Evolutionary conservation across 768 basidiomycete genomes (phyloP), one percentile per base, ranked within the genome.

Genomic region (Sporobolomyces roseus): DNA sequence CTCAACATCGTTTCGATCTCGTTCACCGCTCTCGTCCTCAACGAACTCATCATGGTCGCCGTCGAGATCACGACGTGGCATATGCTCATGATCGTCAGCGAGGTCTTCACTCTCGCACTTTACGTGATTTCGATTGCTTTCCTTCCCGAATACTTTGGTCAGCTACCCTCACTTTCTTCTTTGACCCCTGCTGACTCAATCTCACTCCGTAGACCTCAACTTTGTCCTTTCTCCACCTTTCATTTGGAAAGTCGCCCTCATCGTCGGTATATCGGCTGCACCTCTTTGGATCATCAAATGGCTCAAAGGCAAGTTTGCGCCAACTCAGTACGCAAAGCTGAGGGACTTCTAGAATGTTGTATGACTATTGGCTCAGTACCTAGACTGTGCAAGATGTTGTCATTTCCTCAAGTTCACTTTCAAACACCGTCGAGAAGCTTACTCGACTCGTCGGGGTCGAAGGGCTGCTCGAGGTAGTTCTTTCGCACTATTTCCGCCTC

Each of bases 41-140:
- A 99, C 77, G 96, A 98, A 77, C 85, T 99, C 58, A 92, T 98
- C 80, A 99, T 98, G 96, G 96, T 98, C 52, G 93, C 93, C 3
- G 79, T 98, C 74, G 93, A 98, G 79, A 93, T 98, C 66, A 98
- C 93, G 4, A 97, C 91, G 70, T 99, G 94, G 94, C 96, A 99
- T 79, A 75, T 86, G 6, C 96, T 96, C 79, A 98, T 98, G 94
- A 84, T 93, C 60, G 81, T 94, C 46, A 88, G 91, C 2, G 92
- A 96, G 77, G 81, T 98, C 41, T 88, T 87, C 38, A 98, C 96
- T 0, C 83, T 94, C 32, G 81, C 88, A 70, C 82, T 99, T 67
- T 99, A 99, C 76, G 85, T 89, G 53, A 81, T 90, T 52, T 93
- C 91, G 77, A 96, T 99, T 71, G 86, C 87, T 0, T 93, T 99